phyloP scores from a whole-genome alignment of 2,329 filamentous ascomycete species.

The Pestalotiopsis sp. region DNA sequence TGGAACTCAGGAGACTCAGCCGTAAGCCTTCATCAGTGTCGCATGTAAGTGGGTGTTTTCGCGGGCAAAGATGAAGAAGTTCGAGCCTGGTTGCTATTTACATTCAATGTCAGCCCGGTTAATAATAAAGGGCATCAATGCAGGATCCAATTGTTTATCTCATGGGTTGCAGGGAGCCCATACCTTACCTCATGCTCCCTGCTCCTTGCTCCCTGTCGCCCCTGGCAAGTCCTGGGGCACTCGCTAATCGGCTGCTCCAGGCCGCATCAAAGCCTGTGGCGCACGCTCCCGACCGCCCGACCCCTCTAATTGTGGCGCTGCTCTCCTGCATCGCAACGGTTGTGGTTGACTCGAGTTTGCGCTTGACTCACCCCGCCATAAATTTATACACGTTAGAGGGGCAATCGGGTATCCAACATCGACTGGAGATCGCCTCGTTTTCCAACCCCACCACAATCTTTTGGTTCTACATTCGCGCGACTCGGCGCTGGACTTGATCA shows the following conservation, averaged over 20 bases:
- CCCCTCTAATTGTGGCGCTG: slow-evolving; percentile 16
- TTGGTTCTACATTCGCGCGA: not conserved
- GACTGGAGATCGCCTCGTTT: slow-evolving; percentile 2
- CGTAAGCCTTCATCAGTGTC: slow-evolving; percentile 6
- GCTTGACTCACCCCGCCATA: slow-evolving; percentile 23
- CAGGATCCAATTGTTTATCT: slow-evolving; percentile 12
- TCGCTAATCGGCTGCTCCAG: not conserved
- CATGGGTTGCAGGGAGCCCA: slow-evolving; percentile 1
- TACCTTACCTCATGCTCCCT: slow-evolving; percentile 1
- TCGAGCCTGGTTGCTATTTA: slow-evolving; percentile 13
- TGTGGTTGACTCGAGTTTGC: slow-evolving; percentile 1
- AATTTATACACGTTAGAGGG: slow-evolving; percentile 12
- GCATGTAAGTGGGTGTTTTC: not conserved
- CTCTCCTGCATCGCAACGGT: not conserved
- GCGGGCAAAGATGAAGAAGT: not conserved
- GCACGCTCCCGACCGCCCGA: not conserved
- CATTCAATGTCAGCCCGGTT: slow-evolving; percentile 1
- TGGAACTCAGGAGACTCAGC: not conserved
- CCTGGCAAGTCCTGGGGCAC: not conserved
- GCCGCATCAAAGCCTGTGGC: not conserved
- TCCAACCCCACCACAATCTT: not conserved
- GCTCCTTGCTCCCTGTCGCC: not conserved
- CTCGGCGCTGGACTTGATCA: not conserved
- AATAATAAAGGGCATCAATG: slow-evolving; percentile 3
- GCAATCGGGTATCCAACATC: not conserved